phyloP scores from a whole-genome alignment of 805 yeast species.

The Tetrapisispora phaffii region DNA sequence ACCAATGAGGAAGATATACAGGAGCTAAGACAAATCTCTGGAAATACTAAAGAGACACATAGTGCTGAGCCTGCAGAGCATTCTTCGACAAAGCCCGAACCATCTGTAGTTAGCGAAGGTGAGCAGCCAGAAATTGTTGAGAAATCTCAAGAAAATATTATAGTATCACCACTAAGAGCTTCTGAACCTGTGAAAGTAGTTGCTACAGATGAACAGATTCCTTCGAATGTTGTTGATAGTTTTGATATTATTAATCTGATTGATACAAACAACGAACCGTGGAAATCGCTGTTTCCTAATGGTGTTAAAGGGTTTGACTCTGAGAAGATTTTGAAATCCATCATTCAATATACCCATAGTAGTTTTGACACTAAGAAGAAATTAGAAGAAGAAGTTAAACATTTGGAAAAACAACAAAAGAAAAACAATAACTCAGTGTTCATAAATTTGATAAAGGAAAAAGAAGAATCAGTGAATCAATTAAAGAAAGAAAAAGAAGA shows the following conservation, averaged over 20 bases:
- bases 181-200: too few species aligned
- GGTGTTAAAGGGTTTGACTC: not conserved
- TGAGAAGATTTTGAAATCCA: not conserved
- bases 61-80: not conserved
- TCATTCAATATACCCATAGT: constrained; percentile 7
- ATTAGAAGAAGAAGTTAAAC: not conserved
- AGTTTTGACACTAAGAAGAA: constrained; percentile 2
- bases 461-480: not conserved
- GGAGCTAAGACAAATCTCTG: not conserved
- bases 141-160: not conserved
- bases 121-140: too few species aligned
- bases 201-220: not conserved
- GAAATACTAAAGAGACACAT: not conserved
- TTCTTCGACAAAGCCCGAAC: too few species aligned
- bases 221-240: not conserved
- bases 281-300: constrained; percentile 1
- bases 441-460: constrained; percentile 21
- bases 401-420: constrained; percentile 1
- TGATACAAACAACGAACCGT: not conserved
- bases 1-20: not conserved
- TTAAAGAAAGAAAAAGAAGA: constrained; percentile 44
- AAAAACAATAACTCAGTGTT: constrained; percentile 12
- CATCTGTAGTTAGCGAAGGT: too few species aligned
- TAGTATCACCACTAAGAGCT: not conserved
- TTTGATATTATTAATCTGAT: not conserved